phyloP scores from a whole-genome alignment of 257 asterid species.

The Parsonsia alboflavescens region DNA sequence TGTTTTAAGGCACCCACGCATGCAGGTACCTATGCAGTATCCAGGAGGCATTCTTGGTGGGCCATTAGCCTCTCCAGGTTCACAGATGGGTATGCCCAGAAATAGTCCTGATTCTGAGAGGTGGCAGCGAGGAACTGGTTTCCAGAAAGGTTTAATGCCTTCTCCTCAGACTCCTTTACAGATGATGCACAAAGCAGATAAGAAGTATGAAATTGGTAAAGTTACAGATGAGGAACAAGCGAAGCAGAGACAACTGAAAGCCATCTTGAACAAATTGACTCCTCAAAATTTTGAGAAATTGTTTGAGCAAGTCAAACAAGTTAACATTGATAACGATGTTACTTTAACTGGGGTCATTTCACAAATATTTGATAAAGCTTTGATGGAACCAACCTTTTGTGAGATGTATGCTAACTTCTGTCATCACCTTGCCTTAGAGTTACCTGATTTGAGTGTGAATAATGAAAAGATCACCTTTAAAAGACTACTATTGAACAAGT shows the following conservation, averaged over 20 bases:
- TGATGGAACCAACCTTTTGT: slow-evolving; percentile 95
- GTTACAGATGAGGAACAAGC: slow-evolving; percentile 78
- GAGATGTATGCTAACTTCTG: slow-evolving; percentile 98
- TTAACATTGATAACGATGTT: slow-evolving; percentile 63
- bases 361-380: slow-evolving; percentile 91
- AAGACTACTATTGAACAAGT: slow-evolving; percentile 81
- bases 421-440: slow-evolving; percentile 62
- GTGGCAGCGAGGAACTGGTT: slow-evolving; percentile 81
- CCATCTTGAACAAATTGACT: slow-evolving; percentile 86
- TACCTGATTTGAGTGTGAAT: slow-evolving; percentile 74
- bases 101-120: slow-evolving; percentile 72
- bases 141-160: slow-evolving; percentile 74
- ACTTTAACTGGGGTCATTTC: slow-evolving; percentile 82
- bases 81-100: slow-evolving; percentile 54
- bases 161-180: slow-evolving; percentile 63
- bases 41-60: slow-evolving; percentile 58
- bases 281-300: slow-evolving; percentile 91
- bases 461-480: slow-evolving; percentile 69
- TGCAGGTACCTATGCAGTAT: slow-evolving; percentile 46
- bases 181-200: slow-evolving; percentile 81
- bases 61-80: slow-evolving; percentile 59
- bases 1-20: slow-evolving; percentile 56
- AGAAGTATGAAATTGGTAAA: slow-evolving; percentile 81
- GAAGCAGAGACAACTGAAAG: slow-evolving; percentile 83
- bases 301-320: slow-evolving; percentile 79